Evolutionary conservation across 2,329 filamentous ascomycete genomes (phyloP), one percentile per base, ranked within the genome.

Genomic region (Pestalotiopsis sp.): DNA sequence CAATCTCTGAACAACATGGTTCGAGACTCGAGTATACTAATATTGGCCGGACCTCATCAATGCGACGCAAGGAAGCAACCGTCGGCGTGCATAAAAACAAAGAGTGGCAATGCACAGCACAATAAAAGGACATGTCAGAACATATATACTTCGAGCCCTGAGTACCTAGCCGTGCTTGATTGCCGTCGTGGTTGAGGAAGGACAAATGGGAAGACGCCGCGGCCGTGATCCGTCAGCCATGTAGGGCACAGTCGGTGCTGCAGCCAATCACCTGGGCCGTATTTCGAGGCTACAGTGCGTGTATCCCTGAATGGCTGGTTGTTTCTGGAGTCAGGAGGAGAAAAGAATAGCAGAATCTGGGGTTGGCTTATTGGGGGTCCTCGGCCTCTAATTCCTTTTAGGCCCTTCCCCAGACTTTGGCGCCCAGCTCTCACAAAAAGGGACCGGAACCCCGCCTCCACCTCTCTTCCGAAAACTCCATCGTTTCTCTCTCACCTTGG

Each of bases 381-480:
- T 52, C 20, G 45, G 45, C n/a, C 45, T 52, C 31, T 36, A 9
- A 36, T 36, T 36, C 20, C 12, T 52, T n/a, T 52, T n/a, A 20
- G 27, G 23, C 25, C 25, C 12, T 59, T 36, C 57, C 61, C 38
- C 39, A 45, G 36, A 27, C 38, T 27, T 62, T n/a, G 27, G 27
- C 36, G 59, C 20, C 20, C 17, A 52, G 17, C 9, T 52, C 20
- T 52, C 20, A 52, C 45, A 52, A 52, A 52, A 38, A 62, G 36
- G 25, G 27, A 36, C 59, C 59, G 59, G 59, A 62, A 62, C 61
- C 61, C 61, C 61, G 61, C 61, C 61, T 64, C 61, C 61, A 64
- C 61, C 39, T 52, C 39, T 64, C 12, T 39, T 39, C 36, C 25
- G n/a, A 45, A 17, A n/a, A 25, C n/a, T 45, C n/a, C 38, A 20